Base-by-base conservation (phyloP, 805 yeast species). In the Starmerella asiatica region DNA sequence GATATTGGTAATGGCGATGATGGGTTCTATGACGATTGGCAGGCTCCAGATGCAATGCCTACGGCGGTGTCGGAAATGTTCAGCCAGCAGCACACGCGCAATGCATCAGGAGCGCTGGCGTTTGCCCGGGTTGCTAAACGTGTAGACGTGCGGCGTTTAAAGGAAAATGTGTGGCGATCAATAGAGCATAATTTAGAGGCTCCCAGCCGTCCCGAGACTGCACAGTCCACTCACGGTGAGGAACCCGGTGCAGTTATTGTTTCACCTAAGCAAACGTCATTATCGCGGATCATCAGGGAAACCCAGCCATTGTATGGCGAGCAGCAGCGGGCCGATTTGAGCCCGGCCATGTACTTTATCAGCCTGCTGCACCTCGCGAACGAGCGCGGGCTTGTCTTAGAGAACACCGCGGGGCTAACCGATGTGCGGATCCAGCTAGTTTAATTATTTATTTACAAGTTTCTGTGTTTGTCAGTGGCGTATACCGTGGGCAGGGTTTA, bases 291-390 rank as follows among this genome's bases (percentile, higher is more conserved):
- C 27, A 71, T 76, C 4, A 58, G 58, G 3, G 68, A 67, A 21
- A 65, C 78, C 19, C 64, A 63, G 16, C 57, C 59, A 7, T 63
- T 65, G 55, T 84, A 85, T 54, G 64, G 71, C 0, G 58, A 63
- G 7, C 75, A 71, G 35, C 70, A 75, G 34, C 62, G 67, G 48
- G 69, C 68, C 36, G 93, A 84, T 38, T 59, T 85, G 6, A 79
- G 93, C 1, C 83, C 94, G 1, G 78, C 93, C 58, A 80, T 80
- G 57, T 80, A 82, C 53, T 84, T 84, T 51, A 81, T 84, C 42
- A 80, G 93, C 50, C 60, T 83, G 52, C 60, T 84, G 27, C 95
- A 84, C 60, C 63, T 84, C 48, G 93, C 94, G 12, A 84, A 85
- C 55, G 95, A 84, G 56, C 76, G 80, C 52, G 88, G 86, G 1